Conservation (phyloP, 345 rosid species). For the Brassica cretica region DNA sequence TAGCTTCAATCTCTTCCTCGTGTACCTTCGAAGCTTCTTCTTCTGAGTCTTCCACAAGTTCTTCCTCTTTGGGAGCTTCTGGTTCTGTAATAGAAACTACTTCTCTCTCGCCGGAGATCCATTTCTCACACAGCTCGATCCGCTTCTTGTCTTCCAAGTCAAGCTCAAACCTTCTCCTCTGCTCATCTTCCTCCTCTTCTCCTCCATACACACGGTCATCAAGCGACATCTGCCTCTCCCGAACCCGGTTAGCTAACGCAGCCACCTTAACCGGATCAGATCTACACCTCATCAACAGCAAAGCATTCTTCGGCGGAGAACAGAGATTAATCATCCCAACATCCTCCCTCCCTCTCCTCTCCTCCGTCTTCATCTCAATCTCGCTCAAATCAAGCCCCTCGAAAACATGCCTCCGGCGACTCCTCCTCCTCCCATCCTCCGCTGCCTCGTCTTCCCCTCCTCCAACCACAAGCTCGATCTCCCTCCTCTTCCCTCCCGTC, state of each 20-base stretch:
- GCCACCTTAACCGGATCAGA: slow-evolving; percentile 96
- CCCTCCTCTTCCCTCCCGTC: slow-evolving; percentile 60
- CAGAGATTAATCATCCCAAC: slow-evolving; percentile 57
- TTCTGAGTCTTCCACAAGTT: slow-evolving; percentile 31
- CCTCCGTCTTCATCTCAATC: slow-evolving; percentile 41
- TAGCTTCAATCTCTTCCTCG: slow-evolving; percentile 34
- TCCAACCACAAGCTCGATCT: slow-evolving; percentile 74
- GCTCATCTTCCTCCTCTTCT: slow-evolving; percentile 17
- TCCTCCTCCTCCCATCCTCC: slow-evolving; percentile 50
- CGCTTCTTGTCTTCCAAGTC: slow-evolving; percentile 44
- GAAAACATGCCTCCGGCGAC: slow-evolving; percentile 70
- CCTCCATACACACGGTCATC: slow-evolving; percentile 28
- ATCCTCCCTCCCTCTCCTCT: slow-evolving; percentile 48
- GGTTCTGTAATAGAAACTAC: slow-evolving; percentile 26
- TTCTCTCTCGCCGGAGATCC: slow-evolving; percentile 33
- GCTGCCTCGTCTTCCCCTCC: slow-evolving; percentile 52
- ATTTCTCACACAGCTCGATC: slow-evolving; percentile 39
- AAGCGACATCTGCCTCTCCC: slow-evolving; percentile 55
- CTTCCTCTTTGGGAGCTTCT: slow-evolving; percentile 29
- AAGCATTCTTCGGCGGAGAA: slow-evolving; percentile 86
- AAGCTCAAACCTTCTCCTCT: slow-evolving; percentile 27
- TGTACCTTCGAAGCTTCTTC: slow-evolving; percentile 17
- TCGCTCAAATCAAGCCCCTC: slow-evolving; percentile 60
- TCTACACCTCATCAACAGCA: slow-evolving; percentile 88
- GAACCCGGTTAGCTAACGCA: slow-evolving; percentile 71